Evolutionary conservation across 805 yeast species (phyloP), one percentile per base, ranked within the genome.

Genomic region (Spathaspora girioi): DNA sequence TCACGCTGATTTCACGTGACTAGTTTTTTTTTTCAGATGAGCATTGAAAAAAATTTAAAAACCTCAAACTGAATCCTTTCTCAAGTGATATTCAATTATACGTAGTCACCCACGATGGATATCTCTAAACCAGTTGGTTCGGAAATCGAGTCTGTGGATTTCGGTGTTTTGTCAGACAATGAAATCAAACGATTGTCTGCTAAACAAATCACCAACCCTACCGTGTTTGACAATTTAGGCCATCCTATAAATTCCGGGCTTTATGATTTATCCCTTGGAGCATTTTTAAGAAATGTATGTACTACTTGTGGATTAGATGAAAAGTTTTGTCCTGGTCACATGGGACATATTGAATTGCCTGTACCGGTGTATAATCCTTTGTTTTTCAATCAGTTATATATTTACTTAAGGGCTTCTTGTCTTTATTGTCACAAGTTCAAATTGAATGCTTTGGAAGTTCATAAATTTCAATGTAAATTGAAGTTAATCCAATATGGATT

Each of bases 311-410:
- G 98, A 17, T 77, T 93, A 55, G 97, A 92, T 66, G 97, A 93
- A 59, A 84, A 87, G 64, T 85, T 82, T 60, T 94, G 99, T 75
- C 97, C 97, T 3, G 99, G 99, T 45, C 99, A 94, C 69, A 90
- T 91, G 69, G 99, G 99, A 54, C 99, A 94, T 69, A 91, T 94
- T 56, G 97, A 93, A 67, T 79, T 94, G 56, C 99, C 99, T 5
- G 86, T 91, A 42, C 96, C 98, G 3, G 96, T 89, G 43, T 94
- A 90, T 76, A 93, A 90, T 66, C 98, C 99, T 17, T 72, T 94
- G 59, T 94, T 96, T 64, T 94, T 96, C 82, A 82, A 84, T 64
- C 97, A 93, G 70, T 76, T 94, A 78, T 94, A 86, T 75, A 80
- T 89, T 54, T 83, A 86, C 61, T 76, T 96, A 64, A 80, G 98